A percentile compares a stretch with the other conserved stretches of the same genome.
Conservation (phyloP, 1,284 basidiomycete genomes). For the Naganishia cerealis region DNA sequence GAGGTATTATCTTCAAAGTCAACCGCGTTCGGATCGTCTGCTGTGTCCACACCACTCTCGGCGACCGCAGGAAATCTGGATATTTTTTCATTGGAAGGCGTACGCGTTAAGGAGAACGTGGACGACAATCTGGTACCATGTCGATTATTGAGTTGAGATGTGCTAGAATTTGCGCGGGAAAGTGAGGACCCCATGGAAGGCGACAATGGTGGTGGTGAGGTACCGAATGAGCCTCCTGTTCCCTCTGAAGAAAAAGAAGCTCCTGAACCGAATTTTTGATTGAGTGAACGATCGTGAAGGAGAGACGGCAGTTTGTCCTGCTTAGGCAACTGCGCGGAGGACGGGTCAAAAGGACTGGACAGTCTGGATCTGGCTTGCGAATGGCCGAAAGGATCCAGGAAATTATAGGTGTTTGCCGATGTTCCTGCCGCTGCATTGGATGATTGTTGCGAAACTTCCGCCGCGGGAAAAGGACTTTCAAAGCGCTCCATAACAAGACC, state of each 20-base stretch:
- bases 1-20: constrained; percentile 15
- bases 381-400: constrained; percentile 20
- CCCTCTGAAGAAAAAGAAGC: background rate
- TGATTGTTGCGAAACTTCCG: background rate
- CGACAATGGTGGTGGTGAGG: constrained; percentile 18
- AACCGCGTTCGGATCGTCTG: background rate
- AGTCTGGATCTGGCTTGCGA: background rate
- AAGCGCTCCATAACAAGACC: constrained; percentile 20
- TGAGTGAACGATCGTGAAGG: background rate
- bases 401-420: background rate
- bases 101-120: constrained; percentile 2
- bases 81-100: constrained; percentile 9
- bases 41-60: constrained; percentile 7
- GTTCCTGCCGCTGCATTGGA: background rate
- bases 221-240: background rate
- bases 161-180: constrained; percentile 18
- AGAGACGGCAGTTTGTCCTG: constrained; percentile 13
- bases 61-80: constrained; percentile 4
- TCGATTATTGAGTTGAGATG: constrained; percentile 6
- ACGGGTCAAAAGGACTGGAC: constrained; percentile 18
- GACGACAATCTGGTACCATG: background rate
- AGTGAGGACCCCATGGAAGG: constrained; percentile 5
- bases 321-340: constrained; percentile 5
- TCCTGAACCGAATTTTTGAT: background rate
- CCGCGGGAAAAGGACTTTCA: background rate